These are phyloP conservation scores for Echinochloa phyllopogon DNA, from an alignment of 176 grass and related monocot genomes.

Conservation along the genomic window DNA sequence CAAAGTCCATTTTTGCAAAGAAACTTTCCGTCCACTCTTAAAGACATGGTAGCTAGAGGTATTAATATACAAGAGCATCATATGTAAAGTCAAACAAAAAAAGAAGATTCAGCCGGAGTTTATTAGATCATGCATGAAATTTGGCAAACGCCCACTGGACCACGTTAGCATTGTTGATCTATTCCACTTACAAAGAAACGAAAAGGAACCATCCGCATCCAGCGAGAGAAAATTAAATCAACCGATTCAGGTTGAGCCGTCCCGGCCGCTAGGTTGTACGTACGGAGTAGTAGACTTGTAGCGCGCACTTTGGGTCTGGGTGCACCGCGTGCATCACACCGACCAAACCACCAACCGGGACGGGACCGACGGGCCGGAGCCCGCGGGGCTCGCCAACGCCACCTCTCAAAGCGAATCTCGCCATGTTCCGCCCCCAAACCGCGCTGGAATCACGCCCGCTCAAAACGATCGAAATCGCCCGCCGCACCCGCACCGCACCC, in stretches of 20 bases:
- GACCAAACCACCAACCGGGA: conserved; percentile 17
- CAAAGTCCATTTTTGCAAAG: background rate
- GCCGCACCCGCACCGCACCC: background rate
- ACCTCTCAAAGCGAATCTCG: conserved; percentile 14
- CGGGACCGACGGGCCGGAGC: too few species aligned
- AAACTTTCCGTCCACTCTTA: background rate
- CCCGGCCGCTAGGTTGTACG: too few species aligned
- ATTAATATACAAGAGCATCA: background rate
- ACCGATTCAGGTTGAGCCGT: conserved; percentile 29
- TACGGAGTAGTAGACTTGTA: too few species aligned
- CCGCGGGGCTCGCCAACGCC: conserved; percentile 12
- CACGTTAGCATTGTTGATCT: background rate
- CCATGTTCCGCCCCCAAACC: conserved; percentile 1
- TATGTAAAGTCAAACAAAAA: background rate
- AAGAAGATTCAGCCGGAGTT: background rate
- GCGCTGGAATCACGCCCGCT: conserved; percentile 2
- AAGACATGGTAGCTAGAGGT: background rate
- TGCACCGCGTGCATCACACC: background rate
- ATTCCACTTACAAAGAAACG: background rate
- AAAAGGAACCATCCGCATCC: background rate
- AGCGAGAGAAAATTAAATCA: background rate
- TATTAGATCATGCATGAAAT: background rate
- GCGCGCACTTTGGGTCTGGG: too few species aligned
- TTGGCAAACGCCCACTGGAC: conserved; percentile 4
- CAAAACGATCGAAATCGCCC: conserved; percentile 20